Evolutionary conservation across 495 filamentous ascomycete species (phyloP).

Genomic region (Xylaria grammica): DNA sequence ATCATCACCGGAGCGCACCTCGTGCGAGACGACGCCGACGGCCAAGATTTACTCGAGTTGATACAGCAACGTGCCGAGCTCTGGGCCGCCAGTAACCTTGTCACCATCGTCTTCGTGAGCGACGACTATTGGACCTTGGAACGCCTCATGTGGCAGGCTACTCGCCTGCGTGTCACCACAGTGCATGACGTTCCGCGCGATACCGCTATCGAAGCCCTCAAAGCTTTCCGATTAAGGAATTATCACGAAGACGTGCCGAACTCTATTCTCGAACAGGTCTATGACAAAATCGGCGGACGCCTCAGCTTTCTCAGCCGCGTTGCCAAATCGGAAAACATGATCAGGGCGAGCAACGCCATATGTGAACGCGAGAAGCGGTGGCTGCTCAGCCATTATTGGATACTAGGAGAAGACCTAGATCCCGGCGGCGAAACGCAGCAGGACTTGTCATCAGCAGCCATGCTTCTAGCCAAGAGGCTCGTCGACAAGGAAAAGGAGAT

Average conservation of each 20-base stretch:
- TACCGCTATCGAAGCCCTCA: conserved; percentile 73
- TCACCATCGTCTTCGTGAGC: conserved; percentile 88
- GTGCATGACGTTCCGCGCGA: conserved; percentile 77
- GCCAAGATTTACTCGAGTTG: conserved; percentile 85
- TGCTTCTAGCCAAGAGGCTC: conserved; percentile 86
- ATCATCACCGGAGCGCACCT: conserved; percentile 90
- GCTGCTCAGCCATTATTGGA: conserved; percentile 93
- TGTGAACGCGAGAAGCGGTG: conserved; percentile 81
- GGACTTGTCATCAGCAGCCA: conserved; percentile 89
- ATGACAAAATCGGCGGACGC: conserved; percentile 80
- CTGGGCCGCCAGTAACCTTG: conserved; percentile 87
- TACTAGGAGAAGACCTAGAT: conserved; percentile 87
- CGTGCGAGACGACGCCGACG: conserved; percentile 83
- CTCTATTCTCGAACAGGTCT: conserved; percentile 71
- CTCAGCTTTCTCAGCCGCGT: conserved; percentile 82
- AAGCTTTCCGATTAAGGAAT: conserved; percentile 71
- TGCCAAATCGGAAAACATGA: conserved; percentile 76
- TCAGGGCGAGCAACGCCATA: conserved; percentile 73
- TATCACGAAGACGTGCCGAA: conserved; percentile 60
- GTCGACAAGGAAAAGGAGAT: conserved; percentile 76
- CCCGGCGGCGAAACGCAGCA: conserved; percentile 98
- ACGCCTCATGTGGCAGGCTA: conserved; percentile 83
- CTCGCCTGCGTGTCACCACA: conserved; percentile 84
- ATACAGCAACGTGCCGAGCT: conserved; percentile 92
- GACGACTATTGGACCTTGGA: conserved; percentile 99